Evolutionary conservation across 768 basidiomycete species (phyloP).

Genomic region (Leccinum truebloodii): DNA sequence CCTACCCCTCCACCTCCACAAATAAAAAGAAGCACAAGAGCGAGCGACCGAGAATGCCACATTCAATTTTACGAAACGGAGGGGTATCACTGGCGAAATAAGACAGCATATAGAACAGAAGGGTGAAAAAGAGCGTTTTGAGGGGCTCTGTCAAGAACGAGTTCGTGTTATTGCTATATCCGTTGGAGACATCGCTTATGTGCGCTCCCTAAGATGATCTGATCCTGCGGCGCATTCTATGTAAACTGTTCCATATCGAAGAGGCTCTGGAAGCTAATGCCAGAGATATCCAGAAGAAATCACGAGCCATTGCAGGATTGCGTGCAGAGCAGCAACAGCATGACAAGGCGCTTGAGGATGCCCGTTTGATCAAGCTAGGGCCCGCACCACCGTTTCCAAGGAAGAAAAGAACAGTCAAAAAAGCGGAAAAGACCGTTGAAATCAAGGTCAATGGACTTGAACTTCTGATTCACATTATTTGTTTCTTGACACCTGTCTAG

Average conservation of each 20-base stretch:
- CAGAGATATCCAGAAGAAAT: conserved; percentile 68
- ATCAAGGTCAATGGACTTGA: conserved; percentile 55
- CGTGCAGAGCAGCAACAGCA: conserved; percentile 70
- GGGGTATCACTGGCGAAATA: conserved; percentile 92
- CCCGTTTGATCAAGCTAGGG: conserved; percentile 79
- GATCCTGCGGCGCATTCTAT: conserved; percentile 78
- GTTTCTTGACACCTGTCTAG: conserved; percentile 40
- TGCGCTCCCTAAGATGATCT: conserved; percentile 63
- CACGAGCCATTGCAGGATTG: conserved; percentile 66
- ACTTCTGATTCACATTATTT: not conserved
- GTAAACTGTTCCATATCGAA: conserved; percentile 90
- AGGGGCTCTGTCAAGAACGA: conserved; percentile 69
- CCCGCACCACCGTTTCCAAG: conserved; percentile 74
- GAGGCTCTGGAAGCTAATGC: conserved; percentile 75
- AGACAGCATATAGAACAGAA: conserved; percentile 98
- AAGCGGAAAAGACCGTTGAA: conserved; percentile 86
- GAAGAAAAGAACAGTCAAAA: conserved; percentile 86
- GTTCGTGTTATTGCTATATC: conserved; percentile 41
- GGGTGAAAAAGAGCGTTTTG: conserved; percentile 86
- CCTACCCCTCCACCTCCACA: too few relatives aligned
- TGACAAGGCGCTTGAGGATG: conserved; percentile 73
- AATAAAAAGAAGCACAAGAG: conserved; percentile 71
- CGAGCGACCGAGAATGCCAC: conserved; percentile 93
- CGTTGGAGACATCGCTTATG: conserved; percentile 4
- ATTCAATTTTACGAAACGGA: conserved; percentile 90